Base-by-base conservation (phyloP, 805 yeast genomes). In the Candida patagonica region DNA sequence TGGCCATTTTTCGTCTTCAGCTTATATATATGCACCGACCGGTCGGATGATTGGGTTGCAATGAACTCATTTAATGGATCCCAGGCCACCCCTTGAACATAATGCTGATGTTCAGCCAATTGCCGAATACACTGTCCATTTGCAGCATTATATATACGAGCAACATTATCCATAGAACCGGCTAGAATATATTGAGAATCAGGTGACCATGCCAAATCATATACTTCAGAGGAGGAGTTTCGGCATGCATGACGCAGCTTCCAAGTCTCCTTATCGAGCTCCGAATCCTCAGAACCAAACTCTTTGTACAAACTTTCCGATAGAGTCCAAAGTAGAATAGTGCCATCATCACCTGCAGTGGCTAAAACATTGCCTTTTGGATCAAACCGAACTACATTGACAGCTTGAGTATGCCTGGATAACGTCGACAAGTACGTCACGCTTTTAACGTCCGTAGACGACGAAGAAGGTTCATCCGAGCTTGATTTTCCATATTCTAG, bases 11-110 rank as follows among this genome's bases (percentile, higher is more conserved):
- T 52, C 3, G 54, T 44, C 26, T 50, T 56, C 29, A 77, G 54
- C 16, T 67, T 62, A 56, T 84, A 84, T n/a, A 92, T 64, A 47
- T 76, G 78, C 9, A 89, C 78, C 2, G 85, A 69, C 44, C 95
- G 64, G 61, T 92, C 98, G 9, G 96, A 94, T 20, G 92, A 77
- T 57, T 88, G 96, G 5, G 95, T 81, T 1, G 88, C 85, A 4
- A 92, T 59, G 49, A 60, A 85, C 56, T 80, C 75, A 46, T 80
- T 77, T 40, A 66, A 56, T 6, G 98, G 98, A 57, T 92, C 98
- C 97, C 97, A 92, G 0, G 81, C 68, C 4, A 92, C 89, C 2
- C 99, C 99, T 60, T 92, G 99, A 2, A 92, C 94, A 51, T 85
- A 89, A 58, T 88, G 95, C 35, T 67, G 66, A 59, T 92, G 97